phyloP scores from a whole-genome alignment of 176 grass and related monocot genomes.

The Carex kokanica region DNA sequence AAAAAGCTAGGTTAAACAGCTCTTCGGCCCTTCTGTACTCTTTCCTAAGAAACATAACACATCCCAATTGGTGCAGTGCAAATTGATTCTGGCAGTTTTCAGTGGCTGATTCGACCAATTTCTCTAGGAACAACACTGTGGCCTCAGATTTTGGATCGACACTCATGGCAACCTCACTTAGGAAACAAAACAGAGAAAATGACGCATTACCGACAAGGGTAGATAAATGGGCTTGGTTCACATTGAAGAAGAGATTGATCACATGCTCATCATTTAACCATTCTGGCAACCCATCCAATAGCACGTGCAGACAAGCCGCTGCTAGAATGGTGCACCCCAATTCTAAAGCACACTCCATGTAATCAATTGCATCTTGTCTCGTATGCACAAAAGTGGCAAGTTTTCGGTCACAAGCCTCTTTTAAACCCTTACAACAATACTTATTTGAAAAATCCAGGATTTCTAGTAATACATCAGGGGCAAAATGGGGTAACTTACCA shows the following conservation, averaged over 20 bases:
- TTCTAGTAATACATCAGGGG: constrained; percentile 72
- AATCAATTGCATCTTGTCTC: constrained; percentile 90
- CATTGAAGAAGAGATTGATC: constrained; percentile 61
- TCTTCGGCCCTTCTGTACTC: constrained; percentile 68
- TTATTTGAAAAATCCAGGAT: constrained; percentile 96
- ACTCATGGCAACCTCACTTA: constrained; percentile 82
- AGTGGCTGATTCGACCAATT: constrained; percentile 71
- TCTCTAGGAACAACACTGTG: constrained; percentile 69
- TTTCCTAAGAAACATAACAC: constrained; percentile 60
- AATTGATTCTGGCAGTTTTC: constrained; percentile 77
- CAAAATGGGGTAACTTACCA: constrained; percentile 62
- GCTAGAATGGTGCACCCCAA: constrained; percentile 74
- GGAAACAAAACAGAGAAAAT: constrained; percentile 89
- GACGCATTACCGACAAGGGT: constrained; percentile 72
- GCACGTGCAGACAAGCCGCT: constrained; percentile 80
- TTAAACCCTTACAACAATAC: constrained; percentile 91
- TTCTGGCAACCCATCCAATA: constrained; percentile 74
- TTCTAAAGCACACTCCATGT: constrained; percentile 96
- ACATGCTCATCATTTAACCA: constrained; percentile 89
- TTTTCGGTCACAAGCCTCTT: constrained; percentile 83
- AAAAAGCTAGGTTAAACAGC: constrained; percentile 72
- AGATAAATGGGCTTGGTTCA: constrained; percentile 66
- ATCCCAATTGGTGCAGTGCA: constrained; percentile 75
- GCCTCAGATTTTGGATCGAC: constrained; percentile 56
- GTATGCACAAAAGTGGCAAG: constrained; percentile 86